These are phyloP conservation scores for Marasmius sp. DNA, from an alignment of 1,284 basidiomycete species.

Conservation along the genomic window DNA sequence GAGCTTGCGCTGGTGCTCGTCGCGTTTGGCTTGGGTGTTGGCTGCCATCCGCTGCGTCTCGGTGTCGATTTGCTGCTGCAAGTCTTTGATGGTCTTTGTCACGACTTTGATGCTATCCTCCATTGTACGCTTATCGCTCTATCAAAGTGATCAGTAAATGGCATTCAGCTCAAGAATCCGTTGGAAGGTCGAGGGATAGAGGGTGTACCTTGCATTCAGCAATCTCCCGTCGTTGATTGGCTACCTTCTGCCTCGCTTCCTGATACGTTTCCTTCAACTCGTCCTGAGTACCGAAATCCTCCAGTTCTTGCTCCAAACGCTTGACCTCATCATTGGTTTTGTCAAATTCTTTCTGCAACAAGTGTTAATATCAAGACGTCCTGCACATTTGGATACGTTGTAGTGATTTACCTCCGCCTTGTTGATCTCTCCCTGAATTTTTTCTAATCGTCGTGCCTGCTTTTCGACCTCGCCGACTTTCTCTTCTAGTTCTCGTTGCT, in stretches of 20 bases:
- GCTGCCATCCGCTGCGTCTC: constrained; percentile 57
- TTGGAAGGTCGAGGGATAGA: neutral
- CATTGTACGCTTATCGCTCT: constrained; percentile 52
- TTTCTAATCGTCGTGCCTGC: constrained; percentile 45
- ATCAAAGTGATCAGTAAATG: neutral
- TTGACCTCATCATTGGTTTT: constrained; percentile 47
- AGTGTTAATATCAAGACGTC: neutral
- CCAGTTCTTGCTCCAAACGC: constrained; percentile 45
- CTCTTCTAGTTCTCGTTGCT: constrained; percentile 61
- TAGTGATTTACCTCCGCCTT: constrained; percentile 44
- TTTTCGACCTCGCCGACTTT: constrained; percentile 55
- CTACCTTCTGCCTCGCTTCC: constrained; percentile 44
- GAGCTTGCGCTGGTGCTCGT: constrained; percentile 52
- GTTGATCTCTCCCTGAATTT: constrained; percentile 45
- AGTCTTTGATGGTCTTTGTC: constrained; percentile 46
- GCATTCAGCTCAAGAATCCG: neutral
- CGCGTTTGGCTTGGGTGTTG: constrained; percentile 60
- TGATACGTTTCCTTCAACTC: constrained; percentile 47
- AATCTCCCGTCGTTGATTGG: constrained; percentile 45
- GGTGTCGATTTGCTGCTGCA: constrained; percentile 51
- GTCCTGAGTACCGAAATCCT: constrained; percentile 51
- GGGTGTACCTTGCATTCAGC: constrained; percentile 44
- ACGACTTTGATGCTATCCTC: constrained; percentile 38
- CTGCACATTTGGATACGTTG: neutral
- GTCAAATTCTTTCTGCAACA: constrained; percentile 36